Conservation (phyloP, 371 early-diverging fungal genomes). For the Actinomucor elegans region DNA sequence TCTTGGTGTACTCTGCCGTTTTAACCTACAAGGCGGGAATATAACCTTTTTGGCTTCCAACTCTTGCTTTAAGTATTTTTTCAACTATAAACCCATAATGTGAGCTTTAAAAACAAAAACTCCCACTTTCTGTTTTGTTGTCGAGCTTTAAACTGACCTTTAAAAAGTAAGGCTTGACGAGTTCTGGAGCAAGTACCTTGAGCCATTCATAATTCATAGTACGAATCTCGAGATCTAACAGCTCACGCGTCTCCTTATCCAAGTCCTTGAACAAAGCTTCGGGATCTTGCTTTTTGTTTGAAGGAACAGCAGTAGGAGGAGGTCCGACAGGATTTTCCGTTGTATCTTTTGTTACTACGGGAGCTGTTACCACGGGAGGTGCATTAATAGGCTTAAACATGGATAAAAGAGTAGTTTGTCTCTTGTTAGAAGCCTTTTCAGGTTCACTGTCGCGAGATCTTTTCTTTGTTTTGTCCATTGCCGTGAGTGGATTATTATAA, state of each 20-base stretch:
- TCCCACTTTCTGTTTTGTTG: background rate
- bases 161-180: slow-evolving; percentile 77
- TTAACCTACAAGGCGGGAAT: slow-evolving; percentile 73
- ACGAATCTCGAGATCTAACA: slow-evolving; percentile 68
- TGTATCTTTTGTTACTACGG: background rate
- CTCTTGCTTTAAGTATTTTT: slow-evolving; percentile 65
- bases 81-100: slow-evolving; percentile 70
- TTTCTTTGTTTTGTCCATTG: background rate
- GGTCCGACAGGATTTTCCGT: background rate
- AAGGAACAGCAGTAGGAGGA: background rate
- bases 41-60: slow-evolving; percentile 48
- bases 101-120: too few relatives aligned
- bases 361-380: background rate
- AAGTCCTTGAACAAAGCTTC: slow-evolving; percentile 22
- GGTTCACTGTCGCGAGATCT: background rate
- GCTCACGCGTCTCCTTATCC: slow-evolving; percentile 42
- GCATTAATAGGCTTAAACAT: slow-evolving; percentile 35
- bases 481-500: too few relatives aligned
- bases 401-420: slow-evolving; percentile 27
- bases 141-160: slow-evolving; percentile 44
- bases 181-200: slow-evolving; percentile 63
- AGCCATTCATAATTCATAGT: slow-evolving; percentile 83
- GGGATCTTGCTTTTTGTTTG: slow-evolving; percentile 7
- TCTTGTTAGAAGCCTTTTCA: slow-evolving; percentile 6
- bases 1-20: background rate